phyloP scores from a whole-genome alignment of 2,329 filamentous ascomycete genomes.

The Arthrinium phaeospermum region DNA sequence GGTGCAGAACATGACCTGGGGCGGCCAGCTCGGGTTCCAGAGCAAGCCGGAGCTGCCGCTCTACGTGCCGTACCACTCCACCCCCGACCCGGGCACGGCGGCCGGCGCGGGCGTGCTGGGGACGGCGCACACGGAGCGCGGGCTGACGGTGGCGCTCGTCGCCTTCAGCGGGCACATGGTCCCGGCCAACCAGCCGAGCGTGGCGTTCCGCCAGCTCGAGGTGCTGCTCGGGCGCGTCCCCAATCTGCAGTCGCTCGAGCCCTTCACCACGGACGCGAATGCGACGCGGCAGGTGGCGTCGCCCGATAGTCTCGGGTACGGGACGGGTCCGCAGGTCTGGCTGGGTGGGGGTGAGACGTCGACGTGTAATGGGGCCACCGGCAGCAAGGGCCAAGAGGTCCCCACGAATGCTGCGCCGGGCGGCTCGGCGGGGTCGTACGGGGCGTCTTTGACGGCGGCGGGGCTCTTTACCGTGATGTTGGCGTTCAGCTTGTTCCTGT shows the following conservation, averaged over 20 bases:
- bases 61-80: constrained; percentile 70
- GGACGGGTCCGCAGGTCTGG: not conserved
- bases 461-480: not conserved
- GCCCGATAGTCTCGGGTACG: not conserved
- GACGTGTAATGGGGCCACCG: not conserved
- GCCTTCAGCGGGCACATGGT: constrained; percentile 70
- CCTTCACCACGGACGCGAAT: constrained; percentile 35
- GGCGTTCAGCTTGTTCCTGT: not conserved
- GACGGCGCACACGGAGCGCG: constrained; percentile 73
- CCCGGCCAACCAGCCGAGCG: constrained; percentile 71
- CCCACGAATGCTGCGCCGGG: not conserved
- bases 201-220: constrained; percentile 75
- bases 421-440: not conserved
- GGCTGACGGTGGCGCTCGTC: constrained; percentile 67
- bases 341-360: not conserved
- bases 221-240: constrained; percentile 74
- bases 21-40: constrained; percentile 73
- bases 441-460: not conserved
- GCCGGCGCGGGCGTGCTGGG: constrained; percentile 73
- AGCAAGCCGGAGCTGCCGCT: constrained; percentile 64
- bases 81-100: constrained; percentile 40
- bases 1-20: constrained; percentile 85
- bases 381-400: not conserved
- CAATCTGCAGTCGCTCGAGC: constrained; percentile 33
- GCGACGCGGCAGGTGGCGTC: constrained; percentile 29